phyloP scores from a whole-genome alignment of 2,329 filamentous ascomycete species.

The Exophiala lecanii-corni region DNA sequence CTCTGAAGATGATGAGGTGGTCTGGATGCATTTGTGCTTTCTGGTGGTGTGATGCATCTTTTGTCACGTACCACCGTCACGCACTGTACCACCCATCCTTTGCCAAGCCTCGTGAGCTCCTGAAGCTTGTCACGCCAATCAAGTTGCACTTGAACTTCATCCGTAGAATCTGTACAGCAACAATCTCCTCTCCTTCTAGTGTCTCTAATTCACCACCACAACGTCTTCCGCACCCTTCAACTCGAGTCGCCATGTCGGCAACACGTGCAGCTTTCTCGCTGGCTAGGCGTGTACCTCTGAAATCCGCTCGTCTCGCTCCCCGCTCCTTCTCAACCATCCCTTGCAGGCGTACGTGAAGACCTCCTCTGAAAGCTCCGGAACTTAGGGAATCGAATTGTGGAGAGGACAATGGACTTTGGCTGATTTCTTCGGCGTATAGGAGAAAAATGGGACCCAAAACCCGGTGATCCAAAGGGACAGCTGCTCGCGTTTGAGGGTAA shows the following conservation, averaged over 20 bases:
- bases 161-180: conserved; percentile 2
- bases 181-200: conserved; percentile 11
- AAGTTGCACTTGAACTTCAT: not conserved
- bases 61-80: too few species aligned
- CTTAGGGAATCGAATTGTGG: conserved; percentile 11
- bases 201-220: conserved; percentile 14
- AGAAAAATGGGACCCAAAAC: conserved; percentile 38
- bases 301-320: conserved; percentile 33
- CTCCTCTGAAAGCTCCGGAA: conserved; percentile 13
- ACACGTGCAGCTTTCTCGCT: conserved; percentile 44
- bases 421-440: conserved; percentile 23
- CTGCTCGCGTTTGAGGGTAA: conserved; percentile 42
- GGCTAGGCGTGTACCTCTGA: conserved; percentile 41
- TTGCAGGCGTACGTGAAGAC: conserved; percentile 41
- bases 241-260: conserved; percentile 39
- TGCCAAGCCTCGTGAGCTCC: not conserved
- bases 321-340: conserved; percentile 44
- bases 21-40: too few species aligned
- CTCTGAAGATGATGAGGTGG: too few species aligned
- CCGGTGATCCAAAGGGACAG: conserved; percentile 37
- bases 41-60: too few species aligned
- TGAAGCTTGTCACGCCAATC: conserved; percentile 1
- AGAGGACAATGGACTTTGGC: conserved; percentile 19
- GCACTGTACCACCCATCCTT: too few species aligned
- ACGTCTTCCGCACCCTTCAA: conserved; percentile 5